A percentile compares a stretch with the other conserved stretches of the same genome.
phyloP scores from a whole-genome alignment of 2,329 filamentous ascomycete species.

The Shiraia bambusicola region DNA sequence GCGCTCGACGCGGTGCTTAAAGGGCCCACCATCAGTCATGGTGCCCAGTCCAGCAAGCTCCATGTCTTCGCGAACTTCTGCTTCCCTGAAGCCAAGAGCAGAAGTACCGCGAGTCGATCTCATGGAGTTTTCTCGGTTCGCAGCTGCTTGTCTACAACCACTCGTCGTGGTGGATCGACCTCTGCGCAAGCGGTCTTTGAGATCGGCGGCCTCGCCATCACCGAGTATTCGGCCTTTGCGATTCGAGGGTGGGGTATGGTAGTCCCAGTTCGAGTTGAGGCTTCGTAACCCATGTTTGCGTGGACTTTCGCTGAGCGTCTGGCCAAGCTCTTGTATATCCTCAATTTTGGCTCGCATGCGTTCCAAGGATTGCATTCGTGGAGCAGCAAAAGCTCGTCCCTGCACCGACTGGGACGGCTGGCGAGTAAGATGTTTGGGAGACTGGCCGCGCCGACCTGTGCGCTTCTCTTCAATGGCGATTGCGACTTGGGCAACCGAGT shows the following conservation, averaged over 20 bases:
- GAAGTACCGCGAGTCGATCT: slow-evolving; percentile 23
- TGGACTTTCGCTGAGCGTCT: slow-evolving; percentile 48
- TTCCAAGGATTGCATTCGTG: slow-evolving; percentile 54
- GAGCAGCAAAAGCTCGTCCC: slow-evolving; percentile 56
- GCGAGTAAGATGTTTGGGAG: slow-evolving; percentile 32
- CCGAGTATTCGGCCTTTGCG: slow-evolving; percentile 36
- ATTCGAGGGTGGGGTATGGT: slow-evolving; percentile 39
- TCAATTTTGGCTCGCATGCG: slow-evolving; percentile 46
- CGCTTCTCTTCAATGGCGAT: slow-evolving; percentile 57
- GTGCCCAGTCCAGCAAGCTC: slow-evolving; percentile 32
- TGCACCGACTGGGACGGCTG: slow-evolving; percentile 47
- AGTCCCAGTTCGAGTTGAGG: slow-evolving; percentile 32
- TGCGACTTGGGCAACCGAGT: slow-evolving; percentile 57
- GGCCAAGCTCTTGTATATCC: slow-evolving; percentile 46
- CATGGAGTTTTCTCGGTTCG: slow-evolving; percentile 25
- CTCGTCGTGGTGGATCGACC: slow-evolving; percentile 38
- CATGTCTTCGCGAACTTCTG: slow-evolving; percentile 41
- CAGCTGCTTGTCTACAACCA: slow-evolving; percentile 18
- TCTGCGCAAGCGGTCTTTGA: slow-evolving; percentile 32
- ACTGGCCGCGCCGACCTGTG: slow-evolving; percentile 24
- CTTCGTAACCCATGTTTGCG: slow-evolving; percentile 42
- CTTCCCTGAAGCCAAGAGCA: slow-evolving; percentile 41
- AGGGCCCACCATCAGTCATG: slow-evolving; percentile 25
- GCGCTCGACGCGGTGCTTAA: slow-evolving; percentile 36
- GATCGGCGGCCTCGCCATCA: slow-evolving; percentile 32